Evolutionary conservation across 2,329 filamentous ascomycete genomes (phyloP).

Genomic region (Amylocarpus encephaloides): DNA sequence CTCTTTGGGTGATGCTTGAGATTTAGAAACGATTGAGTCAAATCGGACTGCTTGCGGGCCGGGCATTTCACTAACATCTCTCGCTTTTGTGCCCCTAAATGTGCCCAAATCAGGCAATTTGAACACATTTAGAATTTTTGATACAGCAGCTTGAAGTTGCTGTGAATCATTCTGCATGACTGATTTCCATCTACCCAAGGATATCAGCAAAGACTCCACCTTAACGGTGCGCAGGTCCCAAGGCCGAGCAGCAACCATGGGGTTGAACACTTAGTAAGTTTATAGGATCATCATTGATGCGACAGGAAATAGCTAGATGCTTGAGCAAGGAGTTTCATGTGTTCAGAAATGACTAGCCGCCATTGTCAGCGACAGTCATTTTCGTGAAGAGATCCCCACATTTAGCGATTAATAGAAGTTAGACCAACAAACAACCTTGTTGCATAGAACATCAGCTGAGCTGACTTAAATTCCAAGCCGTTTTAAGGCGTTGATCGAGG

Average conservation of each 20-base stretch:
- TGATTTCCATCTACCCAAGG: conserved; percentile 38
- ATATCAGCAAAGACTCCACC: background rate
- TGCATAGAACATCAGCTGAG: too few relatives aligned
- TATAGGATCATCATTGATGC: conserved; percentile 33
- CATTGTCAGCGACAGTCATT: conserved; percentile 33
- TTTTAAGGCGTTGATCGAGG: too few relatives aligned
- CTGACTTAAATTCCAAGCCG: too few relatives aligned
- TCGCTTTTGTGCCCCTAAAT: conserved; percentile 17
- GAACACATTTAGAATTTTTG: conserved; percentile 38
- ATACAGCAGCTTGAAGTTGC: conserved; percentile 39
- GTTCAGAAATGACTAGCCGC: conserved; percentile 43
- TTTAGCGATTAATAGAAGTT: too few relatives aligned
- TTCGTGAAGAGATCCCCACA: conserved; percentile 25
- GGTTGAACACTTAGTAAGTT: conserved; percentile 38
- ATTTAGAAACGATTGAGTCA: background rate
- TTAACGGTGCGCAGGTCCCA: too few relatives aligned
- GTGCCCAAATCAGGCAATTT: conserved; percentile 37
- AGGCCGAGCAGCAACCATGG: conserved; percentile 48
- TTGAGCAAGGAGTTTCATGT: conserved; percentile 50
- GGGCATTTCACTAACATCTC: conserved; percentile 10
- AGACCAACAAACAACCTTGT: too few relatives aligned
- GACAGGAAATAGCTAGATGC: conserved; percentile 41
- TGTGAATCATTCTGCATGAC: conserved; percentile 35
- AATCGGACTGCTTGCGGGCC: background rate
- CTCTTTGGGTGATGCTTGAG: background rate